phyloP scores from a whole-genome alignment of 2,329 filamentous ascomycete species.

The Aspergillus sp. region DNA sequence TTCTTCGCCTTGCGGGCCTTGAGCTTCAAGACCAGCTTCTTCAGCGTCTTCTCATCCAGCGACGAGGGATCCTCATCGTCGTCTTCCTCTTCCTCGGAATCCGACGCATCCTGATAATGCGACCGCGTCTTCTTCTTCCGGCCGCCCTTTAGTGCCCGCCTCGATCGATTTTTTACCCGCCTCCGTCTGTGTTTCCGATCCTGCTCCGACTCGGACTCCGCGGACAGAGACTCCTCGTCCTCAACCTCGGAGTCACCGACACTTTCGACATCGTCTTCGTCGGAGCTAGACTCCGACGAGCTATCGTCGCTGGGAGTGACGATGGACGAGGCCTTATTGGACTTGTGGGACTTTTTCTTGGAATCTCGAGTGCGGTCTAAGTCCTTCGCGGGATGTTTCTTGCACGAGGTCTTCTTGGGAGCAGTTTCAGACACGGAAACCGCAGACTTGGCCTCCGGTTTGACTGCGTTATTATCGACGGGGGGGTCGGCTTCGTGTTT shows the following conservation, averaged over 20 bases:
- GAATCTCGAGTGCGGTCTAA: conserved; percentile 20
- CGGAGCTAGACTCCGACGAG: conserved; percentile 21
- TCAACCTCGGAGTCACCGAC: conserved; percentile 20
- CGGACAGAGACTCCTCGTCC: conserved; percentile 14
- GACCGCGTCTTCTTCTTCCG: conserved; percentile 41
- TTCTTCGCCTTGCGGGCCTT: conserved; percentile 37
- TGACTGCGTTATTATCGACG: conserved; percentile 26
- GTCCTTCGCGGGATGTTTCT: conserved; percentile 28
- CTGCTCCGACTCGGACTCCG: conserved; percentile 22
- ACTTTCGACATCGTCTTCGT: conserved; percentile 15
- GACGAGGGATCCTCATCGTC: conserved; percentile 22
- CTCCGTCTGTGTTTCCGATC: conserved; percentile 35
- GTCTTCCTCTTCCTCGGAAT: conserved; percentile 29
- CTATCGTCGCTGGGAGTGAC: conserved; percentile 22
- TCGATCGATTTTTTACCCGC: conserved; percentile 37
- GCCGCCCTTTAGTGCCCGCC: conserved; percentile 28
- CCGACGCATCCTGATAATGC: conserved; percentile 22
- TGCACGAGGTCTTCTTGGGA: conserved; percentile 30
- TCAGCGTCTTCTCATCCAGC: conserved; percentile 33
- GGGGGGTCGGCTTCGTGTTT: conserved; percentile 32
- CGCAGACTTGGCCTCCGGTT: conserved; percentile 22
- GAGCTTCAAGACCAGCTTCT: conserved; percentile 30
- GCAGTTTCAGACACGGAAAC: conserved; percentile 24
- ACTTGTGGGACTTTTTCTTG: conserved; percentile 26
- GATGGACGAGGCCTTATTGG: conserved; percentile 16